phyloP scores from a whole-genome alignment of 139 green algal genomes.

The Chlamydomonas eustigma region DNA sequence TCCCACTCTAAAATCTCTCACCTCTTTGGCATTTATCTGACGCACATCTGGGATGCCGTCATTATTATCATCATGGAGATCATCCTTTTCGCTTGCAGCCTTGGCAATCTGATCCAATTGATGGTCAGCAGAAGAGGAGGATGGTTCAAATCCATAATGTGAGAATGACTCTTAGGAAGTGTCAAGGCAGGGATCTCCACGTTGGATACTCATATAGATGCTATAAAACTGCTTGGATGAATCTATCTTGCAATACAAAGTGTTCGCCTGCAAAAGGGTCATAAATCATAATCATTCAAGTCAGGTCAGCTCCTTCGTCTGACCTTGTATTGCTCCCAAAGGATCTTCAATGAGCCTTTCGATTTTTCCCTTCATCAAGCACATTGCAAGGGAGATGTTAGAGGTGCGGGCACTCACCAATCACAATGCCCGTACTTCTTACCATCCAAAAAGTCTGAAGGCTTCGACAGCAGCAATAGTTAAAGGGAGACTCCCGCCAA shows the following conservation, averaged over 20 bases:
- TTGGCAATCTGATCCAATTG: slow-evolving; percentile 1
- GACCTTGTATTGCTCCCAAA: slow-evolving; percentile 6
- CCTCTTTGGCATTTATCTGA: slow-evolving; percentile 13
- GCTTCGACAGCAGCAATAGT: slow-evolving; percentile 12
- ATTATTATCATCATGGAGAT: slow-evolving; percentile 20
- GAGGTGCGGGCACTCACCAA: no score
- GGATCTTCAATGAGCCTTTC: not conserved
- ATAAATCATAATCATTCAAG: no score
- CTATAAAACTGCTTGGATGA: no score
- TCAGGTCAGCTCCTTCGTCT: not conserved
- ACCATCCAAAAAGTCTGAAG: slow-evolving; percentile 16
- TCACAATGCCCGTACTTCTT: not conserved
- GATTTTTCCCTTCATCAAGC: slow-evolving; percentile 4
- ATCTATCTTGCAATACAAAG: no score
- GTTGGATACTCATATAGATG: no score
- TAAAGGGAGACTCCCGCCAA: slow-evolving; percentile 2
- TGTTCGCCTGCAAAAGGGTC: not conserved
- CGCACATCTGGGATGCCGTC: slow-evolving; percentile 23
- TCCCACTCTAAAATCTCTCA: not conserved
- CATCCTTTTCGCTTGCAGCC: slow-evolving; percentile 17
- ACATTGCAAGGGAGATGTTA: not conserved
- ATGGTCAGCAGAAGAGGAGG: no score
- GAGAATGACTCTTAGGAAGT: no score
- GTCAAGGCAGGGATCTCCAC: no score
- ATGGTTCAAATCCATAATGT: no score